Conservation (phyloP, 768 basidiomycete genomes). For the Mrakia hoshinonis region DNA sequence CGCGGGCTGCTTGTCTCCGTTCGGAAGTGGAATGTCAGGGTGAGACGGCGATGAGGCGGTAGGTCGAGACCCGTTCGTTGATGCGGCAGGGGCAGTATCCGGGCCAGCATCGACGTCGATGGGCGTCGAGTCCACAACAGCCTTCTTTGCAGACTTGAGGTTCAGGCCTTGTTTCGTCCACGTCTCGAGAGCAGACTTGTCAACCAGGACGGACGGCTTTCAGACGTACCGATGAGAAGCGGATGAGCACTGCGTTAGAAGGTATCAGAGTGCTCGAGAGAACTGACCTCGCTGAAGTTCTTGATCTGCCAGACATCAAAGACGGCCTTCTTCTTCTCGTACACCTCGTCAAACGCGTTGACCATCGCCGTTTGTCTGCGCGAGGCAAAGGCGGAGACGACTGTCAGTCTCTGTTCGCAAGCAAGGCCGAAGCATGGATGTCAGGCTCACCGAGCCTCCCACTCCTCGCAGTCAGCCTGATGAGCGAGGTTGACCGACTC, state of each 20-base stretch:
- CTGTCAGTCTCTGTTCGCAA: neutral
- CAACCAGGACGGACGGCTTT: conserved; percentile 5
- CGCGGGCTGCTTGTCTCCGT: neutral
- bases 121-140: no score
- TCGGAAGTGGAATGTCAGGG: no score
- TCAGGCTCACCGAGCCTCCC: conserved; percentile 46
- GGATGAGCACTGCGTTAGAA: no score
- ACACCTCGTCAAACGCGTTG: conserved; percentile 48
- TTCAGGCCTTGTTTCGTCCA: conserved; percentile 13
- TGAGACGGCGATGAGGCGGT: no score
- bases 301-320: conserved; percentile 7
- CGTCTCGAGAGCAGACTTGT: neutral
- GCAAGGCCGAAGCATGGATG: conserved; percentile 36
- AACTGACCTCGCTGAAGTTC: conserved; percentile 19
- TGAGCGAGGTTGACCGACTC: conserved; percentile 50
- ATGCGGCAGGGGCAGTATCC: no score
- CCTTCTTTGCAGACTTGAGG: neutral
- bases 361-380: conserved; percentile 28
- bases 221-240: no score
- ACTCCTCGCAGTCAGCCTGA: conserved; percentile 49
- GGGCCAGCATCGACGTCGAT: neutral
- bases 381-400: neutral
- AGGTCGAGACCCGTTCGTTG: no score
- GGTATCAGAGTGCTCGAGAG: neutral
- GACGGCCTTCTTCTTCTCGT: conserved; percentile 46